Evolutionary conservation across 306 rosid genomes (phyloP).

Genomic region (Cicer yamashitae): DNA sequence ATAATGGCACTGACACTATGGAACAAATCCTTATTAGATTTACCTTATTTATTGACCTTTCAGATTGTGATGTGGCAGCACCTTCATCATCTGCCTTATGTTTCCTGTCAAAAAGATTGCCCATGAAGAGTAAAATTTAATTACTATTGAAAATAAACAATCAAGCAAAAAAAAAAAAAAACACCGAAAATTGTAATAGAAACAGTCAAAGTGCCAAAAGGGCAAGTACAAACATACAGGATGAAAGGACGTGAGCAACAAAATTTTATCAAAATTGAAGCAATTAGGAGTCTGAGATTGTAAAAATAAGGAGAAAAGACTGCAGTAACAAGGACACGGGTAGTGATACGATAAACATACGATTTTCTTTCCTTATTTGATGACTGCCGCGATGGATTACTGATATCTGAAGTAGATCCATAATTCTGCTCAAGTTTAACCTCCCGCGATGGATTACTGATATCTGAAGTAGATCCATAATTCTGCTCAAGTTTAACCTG

Average conservation of each 20-base stretch:
- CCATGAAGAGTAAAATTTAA: conserved; percentile 30
- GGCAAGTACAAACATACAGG: conserved; percentile 22
- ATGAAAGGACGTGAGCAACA: not conserved
- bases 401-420: conserved; percentile 40
- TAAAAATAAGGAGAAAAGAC: conserved; percentile 7
- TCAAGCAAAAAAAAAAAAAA: conserved; percentile 20
- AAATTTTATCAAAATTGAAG: too few species aligned
- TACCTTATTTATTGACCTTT: conserved; percentile 78
- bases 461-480: conserved; percentile 37
- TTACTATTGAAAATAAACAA: conserved; percentile 21
- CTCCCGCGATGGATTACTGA: conserved; percentile 40
- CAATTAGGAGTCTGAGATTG: not conserved
- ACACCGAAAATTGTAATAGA: not conserved
- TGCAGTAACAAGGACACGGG: conserved; percentile 17
- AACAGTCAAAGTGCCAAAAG: conserved; percentile 26
- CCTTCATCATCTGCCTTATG: conserved; percentile 60
- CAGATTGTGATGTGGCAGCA: conserved; percentile 49
- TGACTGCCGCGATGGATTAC: conserved; percentile 36
- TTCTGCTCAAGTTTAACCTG: not conserved
- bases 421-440: conserved; percentile 50
- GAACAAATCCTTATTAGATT: conserved; percentile 30
- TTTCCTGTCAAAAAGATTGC: conserved; percentile 52
- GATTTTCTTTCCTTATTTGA: conserved; percentile 50
- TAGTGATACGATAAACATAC: conserved; percentile 53
- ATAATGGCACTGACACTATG: conserved; percentile 5